Conservation (phyloP, 1,284 basidiomycete species). For the Fomitopsis betulina region DNA sequence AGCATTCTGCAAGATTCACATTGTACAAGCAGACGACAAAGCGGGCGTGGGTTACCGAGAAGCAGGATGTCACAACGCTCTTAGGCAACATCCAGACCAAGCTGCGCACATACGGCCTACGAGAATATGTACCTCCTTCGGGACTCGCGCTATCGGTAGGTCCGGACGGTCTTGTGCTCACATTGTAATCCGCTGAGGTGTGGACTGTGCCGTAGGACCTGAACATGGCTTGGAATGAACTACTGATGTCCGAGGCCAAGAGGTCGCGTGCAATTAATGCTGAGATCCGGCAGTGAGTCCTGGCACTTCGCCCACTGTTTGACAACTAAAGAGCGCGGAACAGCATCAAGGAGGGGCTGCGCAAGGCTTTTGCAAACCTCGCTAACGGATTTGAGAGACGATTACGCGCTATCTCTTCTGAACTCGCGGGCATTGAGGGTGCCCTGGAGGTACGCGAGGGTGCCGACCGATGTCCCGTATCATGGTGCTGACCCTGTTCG, state of each 20-base stretch:
- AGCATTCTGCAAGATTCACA: slow-evolving; percentile 70
- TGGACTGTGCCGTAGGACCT: slow-evolving; percentile 50
- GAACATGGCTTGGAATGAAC: slow-evolving; percentile 72
- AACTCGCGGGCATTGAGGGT: slow-evolving; percentile 76
- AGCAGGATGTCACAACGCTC: slow-evolving; percentile 84
- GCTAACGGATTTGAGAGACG: slow-evolving; percentile 83
- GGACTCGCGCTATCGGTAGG: slow-evolving; percentile 62
- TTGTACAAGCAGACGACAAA: slow-evolving; percentile 86
- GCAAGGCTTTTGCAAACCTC: slow-evolving; percentile 79
- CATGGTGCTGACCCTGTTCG: slow-evolving; percentile 17
- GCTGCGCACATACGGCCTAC: slow-evolving; percentile 84
- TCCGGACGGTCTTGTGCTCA: slow-evolving; percentile 5
- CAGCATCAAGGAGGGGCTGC: slow-evolving; percentile 87
- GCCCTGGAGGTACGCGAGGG: slow-evolving; percentile 59
- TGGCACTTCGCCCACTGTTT: not conserved
- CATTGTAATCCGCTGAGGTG: not conserved
- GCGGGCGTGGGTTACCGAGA: slow-evolving; percentile 84
- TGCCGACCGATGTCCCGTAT: not conserved
- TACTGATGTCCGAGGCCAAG: slow-evolving; percentile 74
- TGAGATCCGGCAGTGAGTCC: slow-evolving; percentile 80
- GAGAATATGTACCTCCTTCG: slow-evolving; percentile 76
- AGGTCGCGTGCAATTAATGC: slow-evolving; percentile 87
- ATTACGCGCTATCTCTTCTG: slow-evolving; percentile 68
- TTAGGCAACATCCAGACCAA: slow-evolving; percentile 96
- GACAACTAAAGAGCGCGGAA: not conserved